Evolutionary conservation across 495 filamentous ascomycete species (phyloP).

Genomic region (Ascobolus immersus): DNA sequence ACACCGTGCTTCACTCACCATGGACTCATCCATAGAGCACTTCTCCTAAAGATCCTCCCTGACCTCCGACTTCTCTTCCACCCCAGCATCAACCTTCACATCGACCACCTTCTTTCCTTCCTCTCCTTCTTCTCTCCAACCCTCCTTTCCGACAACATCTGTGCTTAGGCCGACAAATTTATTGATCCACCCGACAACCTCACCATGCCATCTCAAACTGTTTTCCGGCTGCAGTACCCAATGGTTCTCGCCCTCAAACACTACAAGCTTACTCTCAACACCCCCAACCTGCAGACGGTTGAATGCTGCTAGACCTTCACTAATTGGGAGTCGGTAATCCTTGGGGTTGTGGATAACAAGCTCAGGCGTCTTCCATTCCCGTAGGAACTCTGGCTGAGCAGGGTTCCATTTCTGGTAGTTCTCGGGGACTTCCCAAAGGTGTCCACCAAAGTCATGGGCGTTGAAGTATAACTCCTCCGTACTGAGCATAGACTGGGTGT

Average conservation of each 20-base stretch:
- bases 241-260: constrained; percentile 60
- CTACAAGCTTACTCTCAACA: constrained; percentile 46
- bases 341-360: constrained; percentile 71
- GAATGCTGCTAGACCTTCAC: constrained; percentile 64
- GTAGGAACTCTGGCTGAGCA: constrained; percentile 28
- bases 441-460: constrained; percentile 55
- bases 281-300: constrained; percentile 58
- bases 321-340: constrained; percentile 67
- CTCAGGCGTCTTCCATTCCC: constrained; percentile 64
- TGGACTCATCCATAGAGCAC: no score
- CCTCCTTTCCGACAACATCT: no score
- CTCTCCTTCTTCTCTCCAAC: no score
- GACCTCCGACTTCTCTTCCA: no score
- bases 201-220: constrained; percentile 68
- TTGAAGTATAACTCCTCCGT: constrained; percentile 81
- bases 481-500: constrained; percentile 36
- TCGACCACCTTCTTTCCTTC: no score
- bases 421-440: constrained; percentile 44
- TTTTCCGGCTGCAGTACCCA: constrained; percentile 91
- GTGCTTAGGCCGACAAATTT: constrained; percentile 38
- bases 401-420: constrained; percentile 71
- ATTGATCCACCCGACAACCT: constrained; percentile 75
- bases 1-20: no score
- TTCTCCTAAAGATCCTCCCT: no score
- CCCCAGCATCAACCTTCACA: no score